Evolutionary conservation across 257 asterid genomes (phyloP).

Genomic region (Orobanche coerulescens): DNA sequence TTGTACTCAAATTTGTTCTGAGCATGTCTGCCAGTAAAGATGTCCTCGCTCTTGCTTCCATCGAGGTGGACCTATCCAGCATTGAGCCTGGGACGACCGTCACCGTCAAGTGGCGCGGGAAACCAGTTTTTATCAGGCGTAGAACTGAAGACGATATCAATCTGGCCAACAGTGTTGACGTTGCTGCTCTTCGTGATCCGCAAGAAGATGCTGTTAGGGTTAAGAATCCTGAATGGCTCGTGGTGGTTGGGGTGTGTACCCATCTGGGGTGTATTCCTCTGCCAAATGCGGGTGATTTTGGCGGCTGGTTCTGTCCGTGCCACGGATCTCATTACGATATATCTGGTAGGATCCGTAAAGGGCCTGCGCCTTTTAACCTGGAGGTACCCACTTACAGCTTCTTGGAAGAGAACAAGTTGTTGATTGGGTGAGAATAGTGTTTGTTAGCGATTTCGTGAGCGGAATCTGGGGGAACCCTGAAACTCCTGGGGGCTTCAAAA

Average conservation of each 20-base stretch:
- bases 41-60: constrained; percentile 87
- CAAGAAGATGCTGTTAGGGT: constrained; percentile 89
- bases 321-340: constrained; percentile 90
- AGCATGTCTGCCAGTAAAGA: constrained; percentile 98
- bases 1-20: constrained; percentile 74
- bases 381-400: constrained; percentile 86
- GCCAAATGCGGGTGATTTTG: constrained; percentile 96
- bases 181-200: constrained; percentile 71
- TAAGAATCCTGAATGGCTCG: constrained; percentile 87
- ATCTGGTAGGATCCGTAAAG: constrained; percentile 89
- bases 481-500: background rate
- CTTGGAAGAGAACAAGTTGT: constrained; percentile 72
- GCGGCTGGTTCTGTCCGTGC: constrained; percentile 99
- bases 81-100: constrained; percentile 90
- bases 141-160: constrained; percentile 77
- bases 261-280: constrained; percentile 92
- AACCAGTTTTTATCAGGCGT: constrained; percentile 88
- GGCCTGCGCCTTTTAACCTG: constrained; percentile 89
- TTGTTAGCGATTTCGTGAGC: constrained; percentile 9
- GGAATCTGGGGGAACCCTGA: constrained; percentile 17
- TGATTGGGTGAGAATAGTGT: constrained; percentile 50
- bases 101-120: constrained; percentile 97
- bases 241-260: constrained; percentile 86
- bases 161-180: constrained; percentile 70
- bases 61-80: constrained; percentile 85